Evolutionary conservation across 129 eudicot genomes (phyloP), one percentile per base, ranked within the genome.

Genomic region (Escallonia rubra): DNA sequence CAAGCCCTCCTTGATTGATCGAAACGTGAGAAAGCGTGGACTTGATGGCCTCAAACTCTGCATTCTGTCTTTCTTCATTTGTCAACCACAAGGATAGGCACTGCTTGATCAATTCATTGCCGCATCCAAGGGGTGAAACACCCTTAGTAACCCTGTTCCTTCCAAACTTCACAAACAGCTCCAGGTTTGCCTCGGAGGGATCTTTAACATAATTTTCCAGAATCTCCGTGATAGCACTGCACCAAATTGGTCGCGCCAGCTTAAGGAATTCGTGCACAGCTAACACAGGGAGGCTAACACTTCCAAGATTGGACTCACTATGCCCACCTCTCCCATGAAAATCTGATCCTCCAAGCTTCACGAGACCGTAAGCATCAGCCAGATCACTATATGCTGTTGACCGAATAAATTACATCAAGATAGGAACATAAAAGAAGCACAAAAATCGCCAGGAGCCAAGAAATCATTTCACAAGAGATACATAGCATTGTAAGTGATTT

Each of bases 301-400:
- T 92, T 59, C 98, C 96, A 0, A 92, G 68, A 64, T 78, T 84
- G 1, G 96, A 78, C 78, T 92, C 96, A 5, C 81, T 77, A 43
- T 79, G 81, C 38, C 98, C 98, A 3, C 98, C 96, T 74, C 86
- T 82, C 58, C 87, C 98, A 16, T 92, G 96, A 71, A 73, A 92
- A 76, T 92, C 98, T 15, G 98, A 89, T 41, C 98, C 98, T 47
- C 98, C 98, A 8, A 92, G 91, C 83, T 92, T 92, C 68, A 88
- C 40, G 57, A 89, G 98, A 69, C 75, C 82, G 14, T 86, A 81
- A 0, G 85, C 62, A 68, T 88, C 96, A 12, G 98, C 96, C 44
- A 89, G 81, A 41, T 92, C 98, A 59, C 91, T 88, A 81, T 79
- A 89, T 5, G 78, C 96, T 85, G 85, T 72, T 70, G 55, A 67